Conservation (phyloP, 2,329 filamentous ascomycete species). For the Sclerotinia minor region DNA sequence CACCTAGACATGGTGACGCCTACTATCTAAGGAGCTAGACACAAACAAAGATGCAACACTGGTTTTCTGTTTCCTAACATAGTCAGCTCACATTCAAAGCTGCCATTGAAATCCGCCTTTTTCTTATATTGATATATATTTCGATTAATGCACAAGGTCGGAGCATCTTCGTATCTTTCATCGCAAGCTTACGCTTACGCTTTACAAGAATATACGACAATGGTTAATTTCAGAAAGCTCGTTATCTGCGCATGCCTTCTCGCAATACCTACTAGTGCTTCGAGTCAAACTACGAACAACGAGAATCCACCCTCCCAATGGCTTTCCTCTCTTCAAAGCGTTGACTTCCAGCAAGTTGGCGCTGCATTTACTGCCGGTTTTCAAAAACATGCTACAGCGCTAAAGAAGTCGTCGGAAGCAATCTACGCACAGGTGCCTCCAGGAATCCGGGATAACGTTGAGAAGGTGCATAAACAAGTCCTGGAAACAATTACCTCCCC, state of each 20-base stretch:
- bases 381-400: neutral
- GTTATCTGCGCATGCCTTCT: neutral
- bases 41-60: neutral
- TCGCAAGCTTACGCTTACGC: neutral
- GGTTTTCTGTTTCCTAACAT: neutral
- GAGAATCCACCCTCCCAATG: neutral
- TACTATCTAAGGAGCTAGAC: too few species aligned
- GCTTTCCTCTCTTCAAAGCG: neutral
- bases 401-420: neutral
- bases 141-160: neutral
- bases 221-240: neutral
- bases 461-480: neutral
- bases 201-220: neutral
- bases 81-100: neutral
- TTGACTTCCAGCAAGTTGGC: neutral
- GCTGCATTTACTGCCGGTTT: neutral
- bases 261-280: neutral
- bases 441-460: neutral
- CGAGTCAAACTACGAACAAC: neutral
- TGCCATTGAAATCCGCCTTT: neutral
- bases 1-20: too few species aligned
- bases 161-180: neutral
- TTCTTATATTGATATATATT: neutral
- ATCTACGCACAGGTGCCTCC: conserved; percentile 1
- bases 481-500: neutral